Evolutionary conservation across 768 basidiomycete genomes (phyloP).

Genomic region (Auricularia auricula-judae): DNA sequence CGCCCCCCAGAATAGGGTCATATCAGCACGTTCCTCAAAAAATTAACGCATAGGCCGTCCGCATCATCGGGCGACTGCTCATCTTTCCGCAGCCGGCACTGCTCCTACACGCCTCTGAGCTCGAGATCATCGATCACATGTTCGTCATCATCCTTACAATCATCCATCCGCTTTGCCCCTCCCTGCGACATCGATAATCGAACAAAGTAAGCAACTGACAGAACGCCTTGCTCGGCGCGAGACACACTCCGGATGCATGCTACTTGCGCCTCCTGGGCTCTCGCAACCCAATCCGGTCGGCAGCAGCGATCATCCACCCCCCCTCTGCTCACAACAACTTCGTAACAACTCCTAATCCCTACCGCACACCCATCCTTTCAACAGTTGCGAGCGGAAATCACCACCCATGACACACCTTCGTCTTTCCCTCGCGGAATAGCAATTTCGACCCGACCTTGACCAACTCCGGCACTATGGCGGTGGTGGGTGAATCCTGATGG

Average conservation of each 20-base stretch:
- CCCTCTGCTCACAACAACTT: slow-evolving; percentile 9
- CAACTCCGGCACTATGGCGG: slow-evolving; percentile 63
- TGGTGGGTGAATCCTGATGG: background rate
- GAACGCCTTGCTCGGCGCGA: background rate
- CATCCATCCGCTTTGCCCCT: background rate
- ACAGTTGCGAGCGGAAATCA: background rate
- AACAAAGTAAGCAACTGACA: background rate
- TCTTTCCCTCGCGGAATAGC: slow-evolving; percentile 90
- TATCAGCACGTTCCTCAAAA: background rate
- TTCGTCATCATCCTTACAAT: background rate
- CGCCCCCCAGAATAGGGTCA: too few relatives aligned
- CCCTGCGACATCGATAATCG: background rate
- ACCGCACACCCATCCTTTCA: background rate
- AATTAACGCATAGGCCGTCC: background rate
- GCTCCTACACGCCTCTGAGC: background rate
- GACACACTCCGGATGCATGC: background rate
- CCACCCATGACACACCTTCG: slow-evolving; percentile 48
- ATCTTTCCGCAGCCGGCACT: background rate
- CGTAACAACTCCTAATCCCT: slow-evolving; percentile 19
- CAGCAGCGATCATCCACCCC: background rate
- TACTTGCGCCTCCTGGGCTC: background rate
- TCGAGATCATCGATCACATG: background rate
- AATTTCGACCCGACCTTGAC: slow-evolving; percentile 90
- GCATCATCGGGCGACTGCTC: background rate
- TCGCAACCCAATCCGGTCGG: background rate